These are phyloP conservation scores for Suillus clintonianus DNA, from an alignment of 768 basidiomycete species.

Conservation along the genomic window DNA sequence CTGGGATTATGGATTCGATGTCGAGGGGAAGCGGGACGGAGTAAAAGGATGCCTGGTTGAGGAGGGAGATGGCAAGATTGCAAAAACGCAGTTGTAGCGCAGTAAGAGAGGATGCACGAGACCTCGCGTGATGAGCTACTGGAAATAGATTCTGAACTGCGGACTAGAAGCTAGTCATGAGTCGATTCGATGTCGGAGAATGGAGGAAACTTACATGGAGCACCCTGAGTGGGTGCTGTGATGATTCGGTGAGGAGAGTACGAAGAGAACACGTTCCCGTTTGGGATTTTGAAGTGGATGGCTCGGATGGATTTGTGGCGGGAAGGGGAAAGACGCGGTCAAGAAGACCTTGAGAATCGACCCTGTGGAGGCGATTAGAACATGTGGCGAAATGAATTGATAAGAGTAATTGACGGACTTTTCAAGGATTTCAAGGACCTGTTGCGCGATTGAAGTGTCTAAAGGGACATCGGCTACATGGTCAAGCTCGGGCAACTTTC, in stretches of 20 bases:
- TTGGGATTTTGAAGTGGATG: slow-evolving; percentile 40
- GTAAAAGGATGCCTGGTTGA: slow-evolving; percentile 67
- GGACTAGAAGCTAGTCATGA: slow-evolving; percentile 37
- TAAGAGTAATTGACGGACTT: slow-evolving; percentile 38
- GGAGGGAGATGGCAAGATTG: slow-evolving; percentile 67
- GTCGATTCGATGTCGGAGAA: slow-evolving; percentile 15
- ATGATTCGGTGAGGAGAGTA: slow-evolving; percentile 53
- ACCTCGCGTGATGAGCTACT: slow-evolving; percentile 65
- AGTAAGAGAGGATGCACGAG: slow-evolving; percentile 62
- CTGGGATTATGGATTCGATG: slow-evolving; percentile 43
- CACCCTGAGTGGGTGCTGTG: slow-evolving; percentile 53
- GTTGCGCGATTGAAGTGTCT: slow-evolving; percentile 44
- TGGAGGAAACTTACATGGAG: slow-evolving; percentile 50
- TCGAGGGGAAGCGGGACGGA: slow-evolving; percentile 47
- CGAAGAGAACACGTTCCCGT: slow-evolving; percentile 51
- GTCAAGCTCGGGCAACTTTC: slow-evolving; percentile 28
- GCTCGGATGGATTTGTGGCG: slow-evolving; percentile 37
- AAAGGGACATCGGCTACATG: slow-evolving; percentile 52
- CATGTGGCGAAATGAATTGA: not conserved
- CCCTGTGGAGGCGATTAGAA: slow-evolving; percentile 37
- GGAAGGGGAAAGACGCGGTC: slow-evolving; percentile 75
- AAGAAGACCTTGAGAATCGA: slow-evolving; percentile 74
- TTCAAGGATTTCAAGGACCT: slow-evolving; percentile 62
- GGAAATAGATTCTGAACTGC: slow-evolving; percentile 72
- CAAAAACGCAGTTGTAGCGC: slow-evolving; percentile 75